Evolutionary conservation across 345 rosid species (phyloP), one percentile per base, ranked within the genome.

Genomic region (Moricandia arvensis): DNA sequence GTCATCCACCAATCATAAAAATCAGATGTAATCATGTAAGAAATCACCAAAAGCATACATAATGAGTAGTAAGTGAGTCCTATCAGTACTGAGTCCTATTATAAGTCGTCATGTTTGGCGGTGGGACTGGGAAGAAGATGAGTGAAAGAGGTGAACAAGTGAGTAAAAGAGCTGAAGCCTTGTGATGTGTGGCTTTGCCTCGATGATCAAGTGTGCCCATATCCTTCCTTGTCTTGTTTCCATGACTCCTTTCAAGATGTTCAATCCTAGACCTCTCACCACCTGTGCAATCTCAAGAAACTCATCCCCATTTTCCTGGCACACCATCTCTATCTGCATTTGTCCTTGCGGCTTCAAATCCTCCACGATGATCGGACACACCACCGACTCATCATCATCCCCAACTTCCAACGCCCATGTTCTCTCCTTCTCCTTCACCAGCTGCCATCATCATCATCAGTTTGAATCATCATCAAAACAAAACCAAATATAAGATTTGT

Each of bases 321-420:
- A 92, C 17, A 92, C 78, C 96, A 92, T 89, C 99, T 95, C 97
- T 64, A 95, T 87, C 75, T 87, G 91, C 92, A 95, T 90, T 73
- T 88, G 87, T 58, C 94, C 98, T 3, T 90, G 86, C 6, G 79
- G 69, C 45, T 69, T 83, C 64, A 95, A 80, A 26, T 95, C 98
- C 85, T 95, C 91, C 17, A 95, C 96, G 47, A 89, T 80, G 68
- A 95, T 85, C 16, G 99, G 99, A 72, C 98, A 91, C 37, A 76
- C 84, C 80, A 84, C 79, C 35, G 82, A 75, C 69, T 47, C 53
- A 15, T 65, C 51, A 18, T 72, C 85, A 30, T 84, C 89, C 31
- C 88, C 93, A 7, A 92, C 86, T 88, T 95, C 98, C 61, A 81
- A 74, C 16, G 97, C 99, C 99, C 99, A 95, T 57, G 90, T 84